Percentiles rank a stretch among this genome's conserved stretches.
Conservation (phyloP, 768 basidiomycete species). For the Lentinula boryana region DNA sequence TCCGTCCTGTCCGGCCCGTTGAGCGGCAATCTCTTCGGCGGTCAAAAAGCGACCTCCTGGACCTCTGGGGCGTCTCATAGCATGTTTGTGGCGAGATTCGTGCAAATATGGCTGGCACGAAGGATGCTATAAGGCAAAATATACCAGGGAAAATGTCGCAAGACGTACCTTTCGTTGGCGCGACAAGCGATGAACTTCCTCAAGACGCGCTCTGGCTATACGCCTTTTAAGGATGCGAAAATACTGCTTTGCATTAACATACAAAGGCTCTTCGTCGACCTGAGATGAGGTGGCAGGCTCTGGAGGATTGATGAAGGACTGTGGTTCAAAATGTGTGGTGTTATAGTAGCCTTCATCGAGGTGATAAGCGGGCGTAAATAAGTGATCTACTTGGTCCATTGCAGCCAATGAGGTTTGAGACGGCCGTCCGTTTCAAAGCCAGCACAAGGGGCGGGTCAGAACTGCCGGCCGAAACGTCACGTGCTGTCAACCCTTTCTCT, state of each 20-base stretch:
- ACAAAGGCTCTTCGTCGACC: constrained; percentile 95
- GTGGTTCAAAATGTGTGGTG: constrained; percentile 16
- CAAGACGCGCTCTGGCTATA: constrained; percentile 83
- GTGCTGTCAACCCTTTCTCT: constrained; percentile 9
- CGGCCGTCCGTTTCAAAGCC: constrained; percentile 11
- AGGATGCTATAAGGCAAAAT: constrained; percentile 5
- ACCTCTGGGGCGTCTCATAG: constrained; percentile 93
- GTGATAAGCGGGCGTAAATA: constrained; percentile 56
- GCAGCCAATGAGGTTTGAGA: constrained; percentile 10
- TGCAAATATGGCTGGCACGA: constrained; percentile 87
- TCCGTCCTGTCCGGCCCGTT: constrained; percentile 41
- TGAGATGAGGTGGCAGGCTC: constrained; percentile 16
- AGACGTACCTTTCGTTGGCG: constrained; percentile 79
- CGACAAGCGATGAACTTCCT: constrained; percentile 90
- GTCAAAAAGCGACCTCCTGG: constrained; percentile 98
- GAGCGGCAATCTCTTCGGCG: constrained; percentile 88
- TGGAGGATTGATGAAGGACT: constrained; percentile 10
- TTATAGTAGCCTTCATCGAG: constrained; percentile 20
- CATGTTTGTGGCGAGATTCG: constrained; percentile 96
- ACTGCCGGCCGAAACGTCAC: not conserved
- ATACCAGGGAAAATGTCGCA: not conserved
- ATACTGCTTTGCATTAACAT: constrained; percentile 99
- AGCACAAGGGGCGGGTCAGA: constrained; percentile 9
- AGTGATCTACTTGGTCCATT: constrained; percentile 49
- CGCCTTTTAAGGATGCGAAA: constrained; percentile 96